Percentiles rank a stretch among this genome's conserved stretches.
phyloP scores from a whole-genome alignment of 2,329 filamentous ascomycete species.

The Ceratocystis papillata region DNA sequence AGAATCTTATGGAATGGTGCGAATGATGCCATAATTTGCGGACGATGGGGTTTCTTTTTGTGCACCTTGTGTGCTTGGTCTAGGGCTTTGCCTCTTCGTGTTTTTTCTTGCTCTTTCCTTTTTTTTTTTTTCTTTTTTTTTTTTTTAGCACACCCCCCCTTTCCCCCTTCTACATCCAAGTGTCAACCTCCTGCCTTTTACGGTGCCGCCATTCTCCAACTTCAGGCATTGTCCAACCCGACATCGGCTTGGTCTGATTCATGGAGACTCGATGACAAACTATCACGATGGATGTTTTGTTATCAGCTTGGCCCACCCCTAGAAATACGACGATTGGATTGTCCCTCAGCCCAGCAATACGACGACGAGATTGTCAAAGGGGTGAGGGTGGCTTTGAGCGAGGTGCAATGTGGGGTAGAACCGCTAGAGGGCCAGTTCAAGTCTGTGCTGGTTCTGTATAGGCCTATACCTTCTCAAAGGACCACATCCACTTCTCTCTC shows the following conservation, averaged over 20 bases:
- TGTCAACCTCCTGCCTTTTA: neutral
- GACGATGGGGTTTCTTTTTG: neutral
- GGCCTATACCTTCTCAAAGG: neutral
- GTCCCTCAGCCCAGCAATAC: neutral
- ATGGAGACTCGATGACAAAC: neutral
- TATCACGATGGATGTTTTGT: neutral
- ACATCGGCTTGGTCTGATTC: neutral
- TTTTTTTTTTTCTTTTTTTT: neutral
- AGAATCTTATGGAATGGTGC: neutral
- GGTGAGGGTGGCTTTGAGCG: neutral
- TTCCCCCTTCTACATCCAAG: neutral
- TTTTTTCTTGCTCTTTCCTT: neutral
- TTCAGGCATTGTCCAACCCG: neutral
- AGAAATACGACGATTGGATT: neutral
- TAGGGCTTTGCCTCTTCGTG: neutral
- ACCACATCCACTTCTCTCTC: neutral
- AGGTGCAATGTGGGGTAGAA: slow-evolving; percentile 7
- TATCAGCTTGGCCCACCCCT: slow-evolving; percentile 1
- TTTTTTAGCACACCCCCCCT: neutral
- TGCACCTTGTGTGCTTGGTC: neutral
- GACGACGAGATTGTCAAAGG: neutral
- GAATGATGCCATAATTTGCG: neutral
- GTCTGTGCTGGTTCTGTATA: neutral
- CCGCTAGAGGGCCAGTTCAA: neutral
- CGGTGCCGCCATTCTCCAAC: neutral